These are phyloP conservation scores for Scutellaria barbata DNA, from an alignment of 257 asterid genomes.

Conservation along the genomic window DNA sequence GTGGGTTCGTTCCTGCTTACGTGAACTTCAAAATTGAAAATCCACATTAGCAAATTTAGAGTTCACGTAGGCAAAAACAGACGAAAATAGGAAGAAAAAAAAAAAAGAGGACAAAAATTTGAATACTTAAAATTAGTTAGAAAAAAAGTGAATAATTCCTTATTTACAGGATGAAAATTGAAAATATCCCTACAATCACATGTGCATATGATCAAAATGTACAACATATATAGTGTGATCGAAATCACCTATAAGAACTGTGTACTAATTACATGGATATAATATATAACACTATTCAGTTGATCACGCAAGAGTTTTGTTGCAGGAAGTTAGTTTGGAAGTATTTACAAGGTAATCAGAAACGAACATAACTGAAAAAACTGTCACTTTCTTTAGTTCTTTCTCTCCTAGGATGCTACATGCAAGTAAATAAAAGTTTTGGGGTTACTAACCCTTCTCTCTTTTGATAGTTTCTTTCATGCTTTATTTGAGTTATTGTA, in stretches of 20 bases:
- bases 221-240: not conserved
- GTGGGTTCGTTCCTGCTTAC: no score
- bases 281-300: no score
- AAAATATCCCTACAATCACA: no score
- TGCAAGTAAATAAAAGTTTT: slow-evolving; percentile 29
- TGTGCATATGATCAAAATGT: not conserved
- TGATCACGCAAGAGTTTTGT: not conserved
- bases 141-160: no score
- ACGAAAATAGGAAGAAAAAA: no score
- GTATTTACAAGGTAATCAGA: not conserved
- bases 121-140: no score
- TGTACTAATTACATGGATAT: no score
- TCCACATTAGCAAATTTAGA: no score
- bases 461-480: not conserved
- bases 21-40: no score
- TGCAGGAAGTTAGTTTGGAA: slow-evolving; percentile 7
- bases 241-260: not conserved
- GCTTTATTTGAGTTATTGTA: slow-evolving; percentile 1
- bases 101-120: no score
- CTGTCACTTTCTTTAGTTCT: slow-evolving; percentile 33
- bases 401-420: slow-evolving; percentile 58
- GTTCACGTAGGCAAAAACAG: no score
- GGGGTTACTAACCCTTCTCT: slow-evolving; percentile 33
- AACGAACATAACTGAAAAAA: slow-evolving; percentile 40
- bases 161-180: no score